Evolutionary conservation across 2,329 filamentous ascomycete species (phyloP), one percentile per base, ranked within the genome.

Genomic region (Zalaria sp.): DNA sequence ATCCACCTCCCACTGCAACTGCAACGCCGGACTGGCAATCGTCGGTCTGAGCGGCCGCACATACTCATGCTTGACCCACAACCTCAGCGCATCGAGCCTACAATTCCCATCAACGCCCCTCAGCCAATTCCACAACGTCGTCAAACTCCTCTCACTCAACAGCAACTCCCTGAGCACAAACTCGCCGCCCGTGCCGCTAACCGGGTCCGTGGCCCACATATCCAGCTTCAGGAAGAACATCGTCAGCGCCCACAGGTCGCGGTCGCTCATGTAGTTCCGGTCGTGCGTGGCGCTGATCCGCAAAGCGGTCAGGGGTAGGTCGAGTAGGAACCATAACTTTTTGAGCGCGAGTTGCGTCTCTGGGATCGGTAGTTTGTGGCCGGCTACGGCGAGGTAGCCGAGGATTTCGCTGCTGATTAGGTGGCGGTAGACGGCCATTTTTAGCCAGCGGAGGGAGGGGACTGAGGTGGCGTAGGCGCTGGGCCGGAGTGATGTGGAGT

Each of bases 251-350:
- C 75, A 72, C 6, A 91, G 57, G 52, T 84, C 76, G 3, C 56
- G 45, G 43, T 80, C 64, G 6, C 68, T 63, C 69, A 81, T 81
- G 38, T 79, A 64, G 0, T 52, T 49, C 6, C 41, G 40, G 55
- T 75, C 75, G 27, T 64, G 64, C 4, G 85, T 57, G 4, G 80
- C 62, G 2, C 63, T 63, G 4, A 68, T 58, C 1, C 84, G 75
- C 9, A 71, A 63, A 0, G 48, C 51, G 39, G 69, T 79, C 9
- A 74, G 76, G 0, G 73, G 63, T 3, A 79, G 62, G 52, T 87
- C 82, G 65, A 86, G 76, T 29, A 83, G 53, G 40, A 82, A 69
- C 85, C 85, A 91, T 11, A 85, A 64, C 53, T 83, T 82, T 51
- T 46, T 48, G 4, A 52, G 27, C 3, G 55, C 50, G 9, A 54